A percentile compares a stretch with the other conserved stretches of the same genome.
Evolutionary conservation across 169 alveolate genomes (phyloP).

Genomic region (Plasmodium vivax): DNA sequence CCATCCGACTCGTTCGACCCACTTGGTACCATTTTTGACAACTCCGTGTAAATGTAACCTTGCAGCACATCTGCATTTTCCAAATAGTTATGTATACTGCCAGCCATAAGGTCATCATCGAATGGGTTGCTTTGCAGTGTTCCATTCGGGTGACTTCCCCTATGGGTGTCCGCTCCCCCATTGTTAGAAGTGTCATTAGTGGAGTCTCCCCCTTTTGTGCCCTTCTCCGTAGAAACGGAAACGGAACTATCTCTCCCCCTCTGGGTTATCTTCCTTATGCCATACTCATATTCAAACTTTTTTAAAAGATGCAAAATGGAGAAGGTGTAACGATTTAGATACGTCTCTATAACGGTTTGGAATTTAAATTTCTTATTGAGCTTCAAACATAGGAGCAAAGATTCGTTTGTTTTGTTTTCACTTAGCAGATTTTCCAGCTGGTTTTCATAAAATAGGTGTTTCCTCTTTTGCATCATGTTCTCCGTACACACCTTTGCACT

Average conservation of each 20-base stretch:
- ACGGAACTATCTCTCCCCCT: background rate
- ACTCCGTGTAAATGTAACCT: slow-evolving; percentile 27
- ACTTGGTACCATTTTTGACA: background rate
- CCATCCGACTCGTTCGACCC: background rate
- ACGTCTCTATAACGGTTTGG: slow-evolving; percentile 59
- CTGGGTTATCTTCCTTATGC: slow-evolving; percentile 20
- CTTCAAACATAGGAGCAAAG: slow-evolving; percentile 65
- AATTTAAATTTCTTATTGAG: slow-evolving; percentile 65
- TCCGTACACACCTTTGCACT: slow-evolving; percentile 43
- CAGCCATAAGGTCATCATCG: slow-evolving; percentile 12
- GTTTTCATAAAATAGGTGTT: slow-evolving; percentile 45
- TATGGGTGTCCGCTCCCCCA: background rate
- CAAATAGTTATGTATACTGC: slow-evolving; percentile 41
- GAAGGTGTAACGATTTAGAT: slow-evolving; percentile 68
- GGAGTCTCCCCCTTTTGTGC: background rate
- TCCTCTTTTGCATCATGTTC: slow-evolving; percentile 16
- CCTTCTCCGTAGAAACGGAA: background rate
- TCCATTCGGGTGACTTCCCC: background rate
- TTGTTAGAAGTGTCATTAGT: background rate
- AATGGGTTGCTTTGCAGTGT: background rate
- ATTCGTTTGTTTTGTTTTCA: slow-evolving; percentile 59
- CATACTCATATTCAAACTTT: slow-evolving; percentile 58
- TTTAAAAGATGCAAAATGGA: slow-evolving; percentile 49
- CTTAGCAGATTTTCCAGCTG: slow-evolving; percentile 62
- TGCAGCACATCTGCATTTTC: slow-evolving; percentile 69